A percentile compares a stretch with the other conserved stretches of the same genome.
phyloP scores from a whole-genome alignment of 2,329 filamentous ascomycete genomes.

The Nemania sp. region DNA sequence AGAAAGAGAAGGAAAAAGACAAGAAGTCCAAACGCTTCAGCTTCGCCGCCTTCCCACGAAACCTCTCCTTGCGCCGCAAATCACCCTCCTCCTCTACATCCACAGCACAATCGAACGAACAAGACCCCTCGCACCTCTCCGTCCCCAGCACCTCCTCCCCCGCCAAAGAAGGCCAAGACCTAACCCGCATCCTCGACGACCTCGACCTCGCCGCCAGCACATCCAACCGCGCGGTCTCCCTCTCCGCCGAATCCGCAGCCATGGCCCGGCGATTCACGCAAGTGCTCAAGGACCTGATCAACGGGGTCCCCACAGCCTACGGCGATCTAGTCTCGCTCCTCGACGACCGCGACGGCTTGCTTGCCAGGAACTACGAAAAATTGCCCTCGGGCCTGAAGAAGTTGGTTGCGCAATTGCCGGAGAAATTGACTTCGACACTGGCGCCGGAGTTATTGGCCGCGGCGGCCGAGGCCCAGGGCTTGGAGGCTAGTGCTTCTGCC shows the following conservation, averaged over 20 bases:
- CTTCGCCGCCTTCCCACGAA: slow-evolving; percentile 41
- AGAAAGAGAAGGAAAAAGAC: slow-evolving; percentile 30
- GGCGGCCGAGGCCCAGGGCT: slow-evolving; percentile 72
- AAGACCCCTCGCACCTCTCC: slow-evolving; percentile 41
- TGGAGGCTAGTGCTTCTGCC: slow-evolving; percentile 48
- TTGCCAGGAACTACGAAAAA: slow-evolving; percentile 63
- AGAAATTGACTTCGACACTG: slow-evolving; percentile 74
- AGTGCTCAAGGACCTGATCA: slow-evolving; percentile 88
- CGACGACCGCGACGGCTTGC: slow-evolving; percentile 63
- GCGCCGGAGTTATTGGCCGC: slow-evolving; percentile 82
- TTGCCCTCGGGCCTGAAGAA: slow-evolving; percentile 82
- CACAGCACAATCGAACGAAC: slow-evolving; percentile 19
- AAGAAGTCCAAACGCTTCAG: slow-evolving; percentile 44
- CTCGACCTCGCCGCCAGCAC: slow-evolving; percentile 82
- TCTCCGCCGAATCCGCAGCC: slow-evolving; percentile 82
- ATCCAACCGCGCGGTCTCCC: slow-evolving; percentile 81
- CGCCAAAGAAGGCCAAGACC: slow-evolving; percentile 60
- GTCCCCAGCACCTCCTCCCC: slow-evolving; percentile 44
- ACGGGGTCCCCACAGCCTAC: slow-evolving; percentile 91
- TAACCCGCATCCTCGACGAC: slow-evolving; percentile 77
- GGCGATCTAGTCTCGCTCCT: slow-evolving; percentile 73
- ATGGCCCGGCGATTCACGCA: slow-evolving; percentile 83
- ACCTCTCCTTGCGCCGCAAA: slow-evolving; percentile 37
- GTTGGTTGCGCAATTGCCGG: slow-evolving; percentile 80
- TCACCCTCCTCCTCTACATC: slow-evolving; percentile 39